Conservation (phyloP, 192 early-diverging fungal genomes). For the Podila verticillata region DNA sequence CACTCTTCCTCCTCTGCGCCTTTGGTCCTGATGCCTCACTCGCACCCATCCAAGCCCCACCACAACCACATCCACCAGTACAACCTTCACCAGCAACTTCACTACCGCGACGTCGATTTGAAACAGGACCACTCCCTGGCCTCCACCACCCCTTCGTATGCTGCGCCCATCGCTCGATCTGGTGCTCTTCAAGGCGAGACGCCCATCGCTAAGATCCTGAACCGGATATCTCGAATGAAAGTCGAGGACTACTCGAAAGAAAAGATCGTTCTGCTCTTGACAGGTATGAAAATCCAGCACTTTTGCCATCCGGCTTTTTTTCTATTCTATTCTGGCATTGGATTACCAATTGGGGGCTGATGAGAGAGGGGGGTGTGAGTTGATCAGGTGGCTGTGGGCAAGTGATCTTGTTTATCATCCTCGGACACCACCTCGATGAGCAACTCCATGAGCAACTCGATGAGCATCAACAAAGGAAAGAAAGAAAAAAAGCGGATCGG, state of each 20-base stretch:
- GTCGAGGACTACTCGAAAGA: constrained; percentile 44
- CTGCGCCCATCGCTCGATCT: constrained; percentile 4
- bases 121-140: not conserved
- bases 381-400: too few relatives aligned
- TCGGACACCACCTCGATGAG: too few relatives aligned
- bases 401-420: too few relatives aligned
- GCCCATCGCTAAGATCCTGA: constrained; percentile 37
- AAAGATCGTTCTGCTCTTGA: constrained; percentile 44
- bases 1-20: not conserved
- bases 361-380: too few relatives aligned
- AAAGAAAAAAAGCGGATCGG: too few relatives aligned
- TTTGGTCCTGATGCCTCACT: constrained; percentile 10
- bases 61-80: constrained; percentile 4
- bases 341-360: too few relatives aligned
- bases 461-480: too few relatives aligned
- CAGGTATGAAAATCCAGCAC: constrained; percentile 22
- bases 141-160: not conserved
- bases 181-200: constrained; percentile 8
- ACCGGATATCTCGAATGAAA: constrained; percentile 35
- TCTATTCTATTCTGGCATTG: too few relatives aligned
- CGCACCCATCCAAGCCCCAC: constrained; percentile 5
- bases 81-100: constrained; percentile 1
- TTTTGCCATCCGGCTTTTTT: too few relatives aligned
- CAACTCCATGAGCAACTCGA: too few relatives aligned
- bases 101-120: not conserved